These are phyloP conservation scores for Eucalyptus regnans DNA, from an alignment of 345 rosid genomes.

Conservation along the genomic window DNA sequence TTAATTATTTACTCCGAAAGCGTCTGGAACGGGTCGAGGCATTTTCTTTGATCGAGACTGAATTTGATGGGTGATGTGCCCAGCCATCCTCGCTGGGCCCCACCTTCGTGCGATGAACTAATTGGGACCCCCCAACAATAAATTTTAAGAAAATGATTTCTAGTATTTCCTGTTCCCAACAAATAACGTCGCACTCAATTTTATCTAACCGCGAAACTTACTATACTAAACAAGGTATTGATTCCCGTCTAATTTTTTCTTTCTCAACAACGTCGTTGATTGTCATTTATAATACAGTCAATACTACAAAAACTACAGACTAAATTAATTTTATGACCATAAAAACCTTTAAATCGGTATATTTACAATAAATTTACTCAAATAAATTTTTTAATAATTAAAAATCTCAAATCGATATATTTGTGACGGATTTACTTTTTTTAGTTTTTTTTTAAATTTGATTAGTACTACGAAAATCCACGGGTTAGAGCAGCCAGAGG, in stretches of 20 bases:
- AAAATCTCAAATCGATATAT: fast-evolving
- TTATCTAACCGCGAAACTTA: background rate
- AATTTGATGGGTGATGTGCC: background rate
- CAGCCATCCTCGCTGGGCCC: background rate
- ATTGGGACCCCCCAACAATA: background rate
- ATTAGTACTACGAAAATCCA: too few species aligned
- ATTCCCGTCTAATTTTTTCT: background rate
- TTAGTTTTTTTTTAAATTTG: too few species aligned
- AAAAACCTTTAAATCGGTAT: fast-evolving
- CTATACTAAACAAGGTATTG: background rate
- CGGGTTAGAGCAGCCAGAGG: fast-evolving
- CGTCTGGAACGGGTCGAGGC: background rate
- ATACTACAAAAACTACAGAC: too few species aligned
- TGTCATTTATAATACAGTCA: too few species aligned
- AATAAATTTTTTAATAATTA: too few species aligned
- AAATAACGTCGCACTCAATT: background rate
- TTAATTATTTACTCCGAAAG: background rate
- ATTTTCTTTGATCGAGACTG: background rate
- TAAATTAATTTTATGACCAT: too few species aligned
- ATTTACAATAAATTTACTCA: too few species aligned
- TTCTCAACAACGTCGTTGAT: background rate
- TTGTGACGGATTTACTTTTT: fast-evolving
- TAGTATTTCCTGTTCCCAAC: background rate
- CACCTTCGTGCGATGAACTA: background rate
- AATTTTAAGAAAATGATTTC: background rate